Evolutionary conservation across 371 early-diverging fungal species (phyloP), one percentile per base, ranked within the genome.

Genomic region (Neoconidiobolus thromboides): DNA sequence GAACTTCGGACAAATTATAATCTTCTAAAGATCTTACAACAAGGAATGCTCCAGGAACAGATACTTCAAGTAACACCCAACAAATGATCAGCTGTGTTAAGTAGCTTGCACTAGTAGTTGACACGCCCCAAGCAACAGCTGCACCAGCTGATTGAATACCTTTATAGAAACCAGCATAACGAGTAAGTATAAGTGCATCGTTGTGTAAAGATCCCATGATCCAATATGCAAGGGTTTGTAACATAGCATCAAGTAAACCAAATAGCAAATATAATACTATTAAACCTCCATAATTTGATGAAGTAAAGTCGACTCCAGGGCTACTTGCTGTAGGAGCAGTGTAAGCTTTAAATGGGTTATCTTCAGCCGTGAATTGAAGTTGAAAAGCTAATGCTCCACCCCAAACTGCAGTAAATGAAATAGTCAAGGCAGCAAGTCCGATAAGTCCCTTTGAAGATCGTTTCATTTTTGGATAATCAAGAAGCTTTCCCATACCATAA

Each of bases 121-220:
- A 70, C 15, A 60, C 51, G 41, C 12, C 60, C 75, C 76, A 74
- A 26, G 78, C 71, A 60, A 83, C 65, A 58, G 86, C 86, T 48
- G 71, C 76, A 41, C 79, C 80, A 41, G 78, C 75, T 54, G 81
- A 81, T 71, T 88, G 87, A 63, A 85, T 77, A 43, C 82, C 83
- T 76, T 88, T 88, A 80, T 88, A 88, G 74, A 80, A 86, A 3
- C 87, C 87, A 61, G 81, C 82, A 62, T 82, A 86, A 55, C 83
- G 73, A 12, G 86, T 77, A 55, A 82, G 71, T 61, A 74, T 68
- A 61, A 73, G 65, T 63, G 79, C 73, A 50, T 87, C 82, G 67
- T 84, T 84, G 41, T 81, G 74, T 57, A 85, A 68, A 14, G 83
- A 75, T 39, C 84, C 84, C 68, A 83, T 76, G 47, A 83, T 61